Evolutionary conservation across 2,329 filamentous ascomycete genomes (phyloP).

Genomic region (Penicillium sp.): DNA sequence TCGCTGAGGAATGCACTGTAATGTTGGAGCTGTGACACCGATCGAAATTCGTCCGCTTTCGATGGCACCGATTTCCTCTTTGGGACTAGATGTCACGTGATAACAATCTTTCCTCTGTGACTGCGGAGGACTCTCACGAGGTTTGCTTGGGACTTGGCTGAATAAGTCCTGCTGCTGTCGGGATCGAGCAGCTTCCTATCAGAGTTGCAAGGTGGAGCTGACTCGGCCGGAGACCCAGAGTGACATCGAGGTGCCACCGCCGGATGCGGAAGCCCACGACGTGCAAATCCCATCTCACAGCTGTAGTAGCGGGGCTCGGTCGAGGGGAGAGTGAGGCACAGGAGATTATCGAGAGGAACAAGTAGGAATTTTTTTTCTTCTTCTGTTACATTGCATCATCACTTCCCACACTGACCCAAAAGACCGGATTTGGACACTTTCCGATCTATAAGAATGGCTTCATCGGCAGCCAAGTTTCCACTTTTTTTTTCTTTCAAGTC

Average conservation of each 20-base stretch:
- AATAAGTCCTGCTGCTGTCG: neutral
- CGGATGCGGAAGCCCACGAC: constrained; percentile 26
- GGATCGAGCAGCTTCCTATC: neutral
- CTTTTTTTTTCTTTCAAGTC: constrained; percentile 6
- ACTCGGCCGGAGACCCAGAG: constrained; percentile 11
- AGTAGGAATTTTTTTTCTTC: constrained; percentile 6
- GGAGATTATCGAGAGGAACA: constrained; percentile 16
- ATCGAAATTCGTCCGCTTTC: constrained; percentile 13
- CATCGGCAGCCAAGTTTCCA: neutral
- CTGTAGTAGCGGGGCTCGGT: constrained; percentile 12
- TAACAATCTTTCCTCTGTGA: neutral
- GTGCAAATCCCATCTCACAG: constrained; percentile 9
- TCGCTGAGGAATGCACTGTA: constrained; percentile 8
- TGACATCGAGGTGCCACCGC: constrained; percentile 21
- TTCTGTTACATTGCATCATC: constrained; percentile 23
- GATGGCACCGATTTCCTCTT: constrained; percentile 18
- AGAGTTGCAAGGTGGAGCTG: constrained; percentile 2
- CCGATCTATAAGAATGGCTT: constrained; percentile 24
- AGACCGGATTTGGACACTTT: constrained; percentile 24
- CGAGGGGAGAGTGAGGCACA: constrained; percentile 18
- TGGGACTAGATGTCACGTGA: constrained; percentile 16
- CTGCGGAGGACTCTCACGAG: neutral
- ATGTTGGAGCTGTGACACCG: constrained; percentile 6
- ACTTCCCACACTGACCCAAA: constrained; percentile 5
- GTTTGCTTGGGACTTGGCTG: neutral